These are phyloP conservation scores for Populus davidiana DNA, from an alignment of 345 rosid species.

Conservation along the genomic window DNA sequence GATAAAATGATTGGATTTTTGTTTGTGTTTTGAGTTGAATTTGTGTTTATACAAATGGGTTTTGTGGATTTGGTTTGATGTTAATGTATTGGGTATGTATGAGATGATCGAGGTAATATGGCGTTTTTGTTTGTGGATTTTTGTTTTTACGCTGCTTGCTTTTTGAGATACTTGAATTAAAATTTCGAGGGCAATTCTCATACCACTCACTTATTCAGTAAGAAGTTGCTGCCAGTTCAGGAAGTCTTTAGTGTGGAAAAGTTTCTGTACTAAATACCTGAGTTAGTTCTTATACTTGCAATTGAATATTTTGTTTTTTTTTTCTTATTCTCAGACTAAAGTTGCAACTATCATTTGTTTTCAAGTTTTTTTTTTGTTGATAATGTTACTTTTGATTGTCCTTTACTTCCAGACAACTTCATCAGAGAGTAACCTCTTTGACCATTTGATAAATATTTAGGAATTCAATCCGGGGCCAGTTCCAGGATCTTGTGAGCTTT, in stretches of 20 bases:
- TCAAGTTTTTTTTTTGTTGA: neutral
- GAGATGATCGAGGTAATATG: too few species aligned
- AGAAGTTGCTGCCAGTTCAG: neutral
- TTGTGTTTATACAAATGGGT: too few species aligned
- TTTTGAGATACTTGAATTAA: neutral
- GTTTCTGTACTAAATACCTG: neutral
- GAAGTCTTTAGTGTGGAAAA: neutral
- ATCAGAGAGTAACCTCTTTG: slow-evolving; percentile 67
- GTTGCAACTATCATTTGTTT: neutral
- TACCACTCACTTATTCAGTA: neutral
- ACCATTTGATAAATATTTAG: slow-evolving; percentile 91
- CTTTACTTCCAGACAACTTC: slow-evolving; percentile 65
- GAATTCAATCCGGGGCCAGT: slow-evolving; percentile 82
- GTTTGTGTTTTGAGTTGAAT: too few species aligned
- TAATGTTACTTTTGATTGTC: neutral
- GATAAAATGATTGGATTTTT: too few species aligned
- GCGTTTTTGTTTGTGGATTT: too few species aligned
- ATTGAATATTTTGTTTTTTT: neutral
- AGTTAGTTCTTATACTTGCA: neutral
- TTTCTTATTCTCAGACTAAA: neutral
- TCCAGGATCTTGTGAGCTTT: slow-evolving; percentile 76
- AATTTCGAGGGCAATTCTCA: neutral
- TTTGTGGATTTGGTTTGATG: too few species aligned
- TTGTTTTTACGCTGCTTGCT: neutral
- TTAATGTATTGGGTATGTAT: too few species aligned